phyloP scores from a whole-genome alignment of 2,329 filamentous ascomycete species.

The Penicillium sp. region DNA sequence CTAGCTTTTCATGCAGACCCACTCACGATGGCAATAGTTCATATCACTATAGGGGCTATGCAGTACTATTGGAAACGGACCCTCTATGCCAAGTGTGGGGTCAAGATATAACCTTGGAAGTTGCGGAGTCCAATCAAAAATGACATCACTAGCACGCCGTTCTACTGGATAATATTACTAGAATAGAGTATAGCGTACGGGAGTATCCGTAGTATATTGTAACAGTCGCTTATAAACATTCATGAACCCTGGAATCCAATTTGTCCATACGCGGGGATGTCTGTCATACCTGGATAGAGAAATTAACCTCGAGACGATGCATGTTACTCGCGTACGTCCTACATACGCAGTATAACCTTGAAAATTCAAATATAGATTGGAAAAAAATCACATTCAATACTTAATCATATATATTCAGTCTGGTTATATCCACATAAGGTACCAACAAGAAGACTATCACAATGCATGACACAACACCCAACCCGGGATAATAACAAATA shows the following conservation, averaged over 20 bases:
- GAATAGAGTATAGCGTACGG: not conserved
- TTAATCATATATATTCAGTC: slow-evolving; percentile 2
- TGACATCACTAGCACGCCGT: not conserved
- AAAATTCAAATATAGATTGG: not conserved
- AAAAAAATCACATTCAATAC: not conserved
- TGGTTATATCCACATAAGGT: not conserved
- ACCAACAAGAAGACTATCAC: not conserved
- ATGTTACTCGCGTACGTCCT: not conserved
- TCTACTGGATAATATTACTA: not conserved
- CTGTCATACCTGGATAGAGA: too few species aligned
- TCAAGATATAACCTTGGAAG: not conserved
- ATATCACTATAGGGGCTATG: not conserved
- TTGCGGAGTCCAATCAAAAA: not conserved
- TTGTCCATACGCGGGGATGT: not conserved
- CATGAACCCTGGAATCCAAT: not conserved
- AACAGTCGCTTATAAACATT: not conserved
- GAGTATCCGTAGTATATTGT: not conserved
- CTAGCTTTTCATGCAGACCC: not conserved
- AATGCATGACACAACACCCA: slow-evolving; percentile 3
- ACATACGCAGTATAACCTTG: not conserved
- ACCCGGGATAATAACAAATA: slow-evolving; percentile 14
- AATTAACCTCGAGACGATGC: not conserved
- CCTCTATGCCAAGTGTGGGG: not conserved
- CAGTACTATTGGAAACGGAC: not conserved
- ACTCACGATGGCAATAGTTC: not conserved